Percentiles rank a stretch among this genome's conserved stretches.
Conservation (phyloP, 371 early-diverging fungal species). For the Basidiobolus meristosporus region DNA sequence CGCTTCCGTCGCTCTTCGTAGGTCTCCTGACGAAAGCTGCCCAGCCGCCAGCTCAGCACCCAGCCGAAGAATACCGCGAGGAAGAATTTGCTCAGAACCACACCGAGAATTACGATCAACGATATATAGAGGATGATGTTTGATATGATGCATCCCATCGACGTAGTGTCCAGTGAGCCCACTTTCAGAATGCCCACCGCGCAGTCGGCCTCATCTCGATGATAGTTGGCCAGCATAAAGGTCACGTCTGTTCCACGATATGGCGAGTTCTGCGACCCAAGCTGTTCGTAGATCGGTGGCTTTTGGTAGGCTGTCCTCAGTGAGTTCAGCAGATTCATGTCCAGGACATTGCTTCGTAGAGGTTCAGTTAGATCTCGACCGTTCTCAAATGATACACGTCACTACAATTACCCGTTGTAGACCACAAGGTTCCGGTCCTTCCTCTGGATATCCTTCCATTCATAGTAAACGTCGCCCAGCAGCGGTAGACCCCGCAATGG, state of each 20-base stretch:
- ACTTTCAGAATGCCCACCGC: slow-evolving; percentile 47
- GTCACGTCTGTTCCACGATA: slow-evolving; percentile 4
- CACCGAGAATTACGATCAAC: slow-evolving; percentile 53
- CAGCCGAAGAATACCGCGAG: slow-evolving; percentile 70
- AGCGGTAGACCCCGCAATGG: slow-evolving; percentile 11
- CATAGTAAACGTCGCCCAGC: slow-evolving; percentile 44
- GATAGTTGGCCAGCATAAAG: neutral
- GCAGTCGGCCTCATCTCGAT: slow-evolving; percentile 28
- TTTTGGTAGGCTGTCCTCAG: slow-evolving; percentile 14
- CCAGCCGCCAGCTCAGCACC: slow-evolving; percentile 52
- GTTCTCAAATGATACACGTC: no score
- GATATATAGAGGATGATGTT: slow-evolving; percentile 59
- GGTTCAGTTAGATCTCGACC: no score
- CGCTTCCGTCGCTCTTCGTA: slow-evolving; percentile 29
- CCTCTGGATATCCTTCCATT: slow-evolving; percentile 40
- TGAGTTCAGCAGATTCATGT: slow-evolving; percentile 23
- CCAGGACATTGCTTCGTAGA: slow-evolving; percentile 33
- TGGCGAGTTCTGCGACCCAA: neutral
- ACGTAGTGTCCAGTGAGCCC: slow-evolving; percentile 49
- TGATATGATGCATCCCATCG: slow-evolving; percentile 59
- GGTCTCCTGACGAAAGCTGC: slow-evolving; percentile 47
- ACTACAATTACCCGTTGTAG: slow-evolving; percentile 19
- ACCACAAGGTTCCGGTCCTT: slow-evolving; percentile 28
- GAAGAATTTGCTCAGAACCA: slow-evolving; percentile 61
- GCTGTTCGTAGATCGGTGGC: neutral